Evolutionary conservation across 495 filamentous ascomycete species (phyloP), one percentile per base, ranked within the genome.

Genomic region (Hypoxylon fuscum): DNA sequence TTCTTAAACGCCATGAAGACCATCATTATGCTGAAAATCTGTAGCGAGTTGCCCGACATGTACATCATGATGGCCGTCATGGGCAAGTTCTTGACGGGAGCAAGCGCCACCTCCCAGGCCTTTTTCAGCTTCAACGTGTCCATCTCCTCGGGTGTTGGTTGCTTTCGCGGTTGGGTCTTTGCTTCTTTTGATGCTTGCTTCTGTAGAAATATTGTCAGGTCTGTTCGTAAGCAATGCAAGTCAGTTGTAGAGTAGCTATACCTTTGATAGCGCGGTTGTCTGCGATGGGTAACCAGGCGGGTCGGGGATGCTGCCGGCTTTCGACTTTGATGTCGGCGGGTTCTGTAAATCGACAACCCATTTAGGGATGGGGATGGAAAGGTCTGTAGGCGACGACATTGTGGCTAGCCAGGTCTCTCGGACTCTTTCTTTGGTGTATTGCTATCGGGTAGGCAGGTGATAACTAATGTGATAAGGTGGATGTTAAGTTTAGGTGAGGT

Each of bases 51-150:
- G 69, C 95, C 95, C 56, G 95, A 96, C 96, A 99, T 98, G 83
- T 99, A 99, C 93, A 98, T 98, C 89, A 97, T 96, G 77, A 99
- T 93, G 41, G 86, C 92, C 56, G 96, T 97, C 95, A 98, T 98
- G 47, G 95, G 95, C 40, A 99, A 82, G 71, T 89, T 87, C 79
- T 99, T 99, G 46, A 93, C 88, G 1, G 95, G 95, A 3, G 90
- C 96, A 31, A 99, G 84, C 27, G 95, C 96, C 17, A 99, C 84
- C 77, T 99, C 95, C 96, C 96, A 99, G 1, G 95, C 94, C 72
- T 99, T 99, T 77, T 98, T 99, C 62, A 98, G 75, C 79, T 98
- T 97, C 49, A 99, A 80, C 35, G 87, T 89, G 74, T 98, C 95
- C 79, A 91, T 97, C 75, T 97, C 92, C 61, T 88, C 88, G 58